These are phyloP conservation scores for Fusarium odoratissimum DNA, from an alignment of 2,329 filamentous ascomycete genomes.

Conservation along the genomic window DNA sequence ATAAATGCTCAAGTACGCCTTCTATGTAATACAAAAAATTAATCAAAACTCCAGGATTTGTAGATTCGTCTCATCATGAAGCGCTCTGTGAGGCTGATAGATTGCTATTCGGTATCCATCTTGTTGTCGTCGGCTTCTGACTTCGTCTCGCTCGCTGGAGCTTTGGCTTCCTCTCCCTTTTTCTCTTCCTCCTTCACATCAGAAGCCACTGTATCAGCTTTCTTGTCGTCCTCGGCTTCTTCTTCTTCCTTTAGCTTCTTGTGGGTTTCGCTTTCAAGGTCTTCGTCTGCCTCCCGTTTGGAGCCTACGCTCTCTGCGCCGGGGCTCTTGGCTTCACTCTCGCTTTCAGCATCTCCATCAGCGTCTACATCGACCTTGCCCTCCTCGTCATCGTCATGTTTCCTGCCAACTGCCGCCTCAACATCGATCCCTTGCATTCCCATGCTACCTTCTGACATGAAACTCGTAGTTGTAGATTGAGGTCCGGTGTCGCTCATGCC, in stretches of 20 bases:
- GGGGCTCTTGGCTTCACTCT: conserved; percentile 47
- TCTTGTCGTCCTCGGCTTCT: conserved; percentile 53
- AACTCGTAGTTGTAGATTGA: conserved; percentile 62
- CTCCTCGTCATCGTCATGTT: conserved; percentile 49
- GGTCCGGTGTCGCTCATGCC: conserved; percentile 89
- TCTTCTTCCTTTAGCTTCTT: conserved; percentile 64
- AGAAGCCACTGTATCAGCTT: conserved; percentile 34
- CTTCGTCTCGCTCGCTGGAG: conserved; percentile 38
- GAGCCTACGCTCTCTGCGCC: conserved; percentile 53
- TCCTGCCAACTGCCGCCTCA: conserved; percentile 70
- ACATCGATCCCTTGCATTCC: conserved; percentile 68
- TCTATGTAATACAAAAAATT: conserved; percentile 1
- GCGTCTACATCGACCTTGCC: conserved; percentile 28
- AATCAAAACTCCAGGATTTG: background rate
- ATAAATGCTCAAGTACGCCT: conserved; percentile 2
- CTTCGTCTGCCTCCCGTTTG: conserved; percentile 68
- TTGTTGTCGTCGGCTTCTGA: conserved; percentile 34
- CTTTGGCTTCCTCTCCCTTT: conserved; percentile 13
- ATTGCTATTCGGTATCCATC: conserved; percentile 44
- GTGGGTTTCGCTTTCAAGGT: conserved; percentile 52
- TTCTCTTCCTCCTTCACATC: conserved; percentile 2
- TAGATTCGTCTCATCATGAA: conserved; percentile 22
- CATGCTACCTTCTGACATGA: conserved; percentile 55
- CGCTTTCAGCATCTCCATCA: conserved; percentile 38
- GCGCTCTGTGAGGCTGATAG: background rate